These are phyloP conservation scores for Lachancea fermentati DNA, from an alignment of 805 yeast genomes.

Conservation along the genomic window DNA sequence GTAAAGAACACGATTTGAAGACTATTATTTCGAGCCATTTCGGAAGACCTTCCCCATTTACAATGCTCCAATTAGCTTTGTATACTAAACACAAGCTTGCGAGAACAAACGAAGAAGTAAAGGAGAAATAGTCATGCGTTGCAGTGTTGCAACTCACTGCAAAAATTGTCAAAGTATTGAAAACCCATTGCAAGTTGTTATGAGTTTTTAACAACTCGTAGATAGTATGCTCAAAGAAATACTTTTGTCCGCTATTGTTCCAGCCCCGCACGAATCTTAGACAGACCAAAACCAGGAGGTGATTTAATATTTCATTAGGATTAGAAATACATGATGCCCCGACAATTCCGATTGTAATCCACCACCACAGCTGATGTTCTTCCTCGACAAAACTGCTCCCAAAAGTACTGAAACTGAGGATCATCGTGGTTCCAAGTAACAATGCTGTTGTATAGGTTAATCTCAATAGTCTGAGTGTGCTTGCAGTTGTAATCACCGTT, in stretches of 20 bases:
- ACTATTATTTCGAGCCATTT: constrained; percentile 24
- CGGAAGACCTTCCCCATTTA: constrained; percentile 54
- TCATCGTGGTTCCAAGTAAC: constrained; percentile 26
- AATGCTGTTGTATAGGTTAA: constrained; percentile 10
- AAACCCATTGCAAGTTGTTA: constrained; percentile 40
- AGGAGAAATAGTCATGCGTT: constrained; percentile 33
- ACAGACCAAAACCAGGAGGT: constrained; percentile 25
- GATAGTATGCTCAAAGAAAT: constrained; percentile 45
- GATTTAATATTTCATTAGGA: constrained; percentile 9
- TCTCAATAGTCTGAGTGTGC: constrained; percentile 3
- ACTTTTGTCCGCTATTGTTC: constrained; percentile 89
- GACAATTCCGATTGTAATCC: constrained; percentile 42
- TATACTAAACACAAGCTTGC: constrained; percentile 44
- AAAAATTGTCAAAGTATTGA: constrained; percentile 38
- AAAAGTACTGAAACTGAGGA: constrained; percentile 55
- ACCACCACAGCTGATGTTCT: constrained; percentile 97
- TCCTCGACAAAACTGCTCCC: constrained; percentile 92
- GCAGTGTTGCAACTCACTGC: constrained; percentile 21
- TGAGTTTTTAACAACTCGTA: constrained; percentile 37
- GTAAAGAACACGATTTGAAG: constrained; percentile 7
- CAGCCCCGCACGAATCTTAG: constrained; percentile 69
- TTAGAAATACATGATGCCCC: constrained; percentile 7
- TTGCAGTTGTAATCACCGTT: constrained; percentile 9
- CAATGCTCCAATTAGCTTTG: constrained; percentile 48
- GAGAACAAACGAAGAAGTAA: constrained; percentile 43